Base-by-base conservation (phyloP, 1,284 basidiomycete species). In the Sporisorium scitamineum region DNA sequence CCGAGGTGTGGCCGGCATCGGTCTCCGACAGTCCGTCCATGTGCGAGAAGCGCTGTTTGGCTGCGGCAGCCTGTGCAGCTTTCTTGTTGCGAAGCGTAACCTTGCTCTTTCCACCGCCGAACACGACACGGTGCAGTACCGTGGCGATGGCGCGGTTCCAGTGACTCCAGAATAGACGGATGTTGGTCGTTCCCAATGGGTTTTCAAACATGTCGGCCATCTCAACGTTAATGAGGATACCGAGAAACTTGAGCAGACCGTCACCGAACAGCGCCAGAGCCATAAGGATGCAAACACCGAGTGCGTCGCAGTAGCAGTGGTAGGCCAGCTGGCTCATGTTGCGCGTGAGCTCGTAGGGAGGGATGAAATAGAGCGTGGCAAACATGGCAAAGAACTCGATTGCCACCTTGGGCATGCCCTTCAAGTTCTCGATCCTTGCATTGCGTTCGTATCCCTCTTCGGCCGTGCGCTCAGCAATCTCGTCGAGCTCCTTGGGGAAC, bases 181-280 rank as follows among this genome's bases (percentile, higher is more conserved):
- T 78, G 70, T 82, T 83, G 60, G 80, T 80, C 8, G 83, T 83
- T 24, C 78, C 76, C 26, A 84, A 53, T 1, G 83, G 83, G 53
- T 83, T 84, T 47, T 84, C 80, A 41, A 85, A 85, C 79, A 84
- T 81, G 51, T 83, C 79, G 42, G 74, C 72, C 80, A 84, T 84
- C 67, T 85, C 84, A 31, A 84, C 70, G 53, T 78, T 62, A 60
- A 79, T 61, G 13, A 83, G 7, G 34, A 85, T 76, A 26, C 83
- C 84, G 20, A 83, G 22, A 18, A 54, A 1, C 74, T 82, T 82
- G 63, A 82, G 76, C 34, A 82, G 52, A 29, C 80, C 80, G 41
- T 82, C 80, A 31, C 80, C 80, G 31, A 81, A 81, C 20, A 81
- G 68, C 11, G 80, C 80, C 0, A 82, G 62, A 14, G 80, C 80